phyloP scores from a whole-genome alignment of 768 basidiomycete species.

The Russula griseocarnosa region DNA sequence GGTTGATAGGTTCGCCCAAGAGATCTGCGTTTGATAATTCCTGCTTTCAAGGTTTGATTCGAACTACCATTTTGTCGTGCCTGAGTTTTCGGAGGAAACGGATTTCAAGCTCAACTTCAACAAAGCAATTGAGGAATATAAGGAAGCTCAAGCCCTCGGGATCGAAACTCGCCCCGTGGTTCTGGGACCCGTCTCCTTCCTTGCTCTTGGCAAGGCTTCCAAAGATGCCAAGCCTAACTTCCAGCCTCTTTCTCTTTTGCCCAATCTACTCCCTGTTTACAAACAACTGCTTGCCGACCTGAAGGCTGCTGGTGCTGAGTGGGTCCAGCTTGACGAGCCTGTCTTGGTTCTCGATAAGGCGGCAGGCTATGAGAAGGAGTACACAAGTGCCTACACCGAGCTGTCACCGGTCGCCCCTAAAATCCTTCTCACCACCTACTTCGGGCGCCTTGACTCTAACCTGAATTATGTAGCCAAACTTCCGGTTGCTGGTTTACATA shows the following conservation, averaged over 20 bases:
- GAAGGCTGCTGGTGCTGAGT: constrained; percentile 88
- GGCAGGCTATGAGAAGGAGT: constrained; percentile 71
- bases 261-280: constrained; percentile 89
- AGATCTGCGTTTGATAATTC: constrained; percentile 3
- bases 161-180: constrained; percentile 91
- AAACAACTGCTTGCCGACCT: constrained; percentile 83
- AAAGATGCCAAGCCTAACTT: constrained; percentile 82
- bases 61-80: constrained; percentile 98
- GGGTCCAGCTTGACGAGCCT: constrained; percentile 97
- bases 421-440: constrained; percentile 94
- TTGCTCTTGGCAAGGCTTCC: constrained; percentile 85
- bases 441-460: constrained; percentile 92
- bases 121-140: constrained; percentile 91
- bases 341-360: constrained; percentile 90
- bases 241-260: constrained; percentile 85
- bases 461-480: constrained; percentile 85
- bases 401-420: constrained; percentile 82
- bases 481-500: constrained; percentile 89
- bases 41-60: constrained; percentile 77
- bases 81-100: constrained; percentile 84
- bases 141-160: constrained; percentile 89
- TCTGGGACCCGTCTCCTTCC: constrained; percentile 93
- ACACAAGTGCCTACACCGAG: constrained; percentile 71
- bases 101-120: constrained; percentile 95
- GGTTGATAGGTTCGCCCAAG: constrained; percentile 32